Conservation (phyloP, 768 basidiomycete genomes). For the Mycena galopus region DNA sequence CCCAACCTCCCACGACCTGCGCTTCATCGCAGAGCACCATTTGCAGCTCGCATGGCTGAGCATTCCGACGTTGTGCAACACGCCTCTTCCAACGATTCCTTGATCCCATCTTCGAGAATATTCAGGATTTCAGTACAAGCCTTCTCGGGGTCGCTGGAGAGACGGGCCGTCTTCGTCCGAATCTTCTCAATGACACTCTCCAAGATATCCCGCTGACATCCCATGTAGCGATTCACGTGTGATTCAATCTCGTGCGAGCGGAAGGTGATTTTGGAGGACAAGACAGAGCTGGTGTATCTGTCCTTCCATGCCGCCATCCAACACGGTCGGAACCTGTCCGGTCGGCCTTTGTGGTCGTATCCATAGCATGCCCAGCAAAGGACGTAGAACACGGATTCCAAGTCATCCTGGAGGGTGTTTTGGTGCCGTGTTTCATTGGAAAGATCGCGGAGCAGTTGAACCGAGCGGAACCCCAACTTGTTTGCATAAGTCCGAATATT, state of each 20-base stretch:
- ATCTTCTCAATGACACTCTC: conserved; percentile 18
- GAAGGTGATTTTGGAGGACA: not conserved
- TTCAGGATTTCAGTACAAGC: not conserved
- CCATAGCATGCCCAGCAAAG: conserved; percentile 33
- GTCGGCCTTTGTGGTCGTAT: conserved; percentile 19
- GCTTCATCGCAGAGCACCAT: not conserved
- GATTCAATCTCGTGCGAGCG: not conserved
- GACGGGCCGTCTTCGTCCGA: not conserved
- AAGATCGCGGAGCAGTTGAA: not conserved
- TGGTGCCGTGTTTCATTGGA: not conserved
- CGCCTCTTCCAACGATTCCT: not conserved
- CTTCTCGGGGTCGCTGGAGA: not conserved
- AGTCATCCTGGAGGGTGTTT: conserved; percentile 2
- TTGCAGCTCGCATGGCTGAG: not conserved
- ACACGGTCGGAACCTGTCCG: conserved; percentile 23
- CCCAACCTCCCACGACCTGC: not conserved
- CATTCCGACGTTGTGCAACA: conserved; percentile 5
- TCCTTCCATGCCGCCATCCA: conserved; percentile 14
- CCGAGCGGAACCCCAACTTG: conserved; percentile 17
- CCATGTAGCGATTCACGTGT: conserved; percentile 27
- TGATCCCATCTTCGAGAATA: conserved; percentile 7
- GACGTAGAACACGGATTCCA: conserved; percentile 24
- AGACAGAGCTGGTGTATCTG: not conserved
- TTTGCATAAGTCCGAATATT: not conserved
- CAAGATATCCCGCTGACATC: conserved; percentile 26